Conservation (phyloP, 805 yeast genomes). For the Barnettozyma botsteinii region DNA sequence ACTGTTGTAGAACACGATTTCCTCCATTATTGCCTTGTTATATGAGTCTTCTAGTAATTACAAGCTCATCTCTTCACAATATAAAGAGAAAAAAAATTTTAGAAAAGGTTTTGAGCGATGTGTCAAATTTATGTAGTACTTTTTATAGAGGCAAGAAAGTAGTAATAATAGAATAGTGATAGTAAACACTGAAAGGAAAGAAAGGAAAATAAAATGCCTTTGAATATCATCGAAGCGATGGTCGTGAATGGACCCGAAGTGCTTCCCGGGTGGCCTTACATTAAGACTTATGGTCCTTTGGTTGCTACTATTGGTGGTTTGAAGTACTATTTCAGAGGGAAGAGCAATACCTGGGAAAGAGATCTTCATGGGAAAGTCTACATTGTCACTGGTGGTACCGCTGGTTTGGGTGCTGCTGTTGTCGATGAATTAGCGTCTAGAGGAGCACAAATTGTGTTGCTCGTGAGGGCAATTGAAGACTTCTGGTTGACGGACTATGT, state of each 20-base stretch:
- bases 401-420: slow-evolving; percentile 80
- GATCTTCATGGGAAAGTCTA: slow-evolving; percentile 87
- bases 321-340: slow-evolving; percentile 76
- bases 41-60: neutral
- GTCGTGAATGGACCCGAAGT: slow-evolving; percentile 65
- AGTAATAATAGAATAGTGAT: too few relatives aligned
- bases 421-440: slow-evolving; percentile 65
- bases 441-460: slow-evolving; percentile 83
- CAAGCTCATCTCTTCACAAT: slow-evolving; percentile 1
- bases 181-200: neutral
- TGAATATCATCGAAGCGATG: slow-evolving; percentile 69
- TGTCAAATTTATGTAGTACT: too few relatives aligned
- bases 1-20: slow-evolving; percentile 42
- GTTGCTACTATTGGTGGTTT: slow-evolving; percentile 39
- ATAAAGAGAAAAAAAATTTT: neutral
- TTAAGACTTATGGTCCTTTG: slow-evolving; percentile 55
- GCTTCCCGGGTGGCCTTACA: slow-evolving; percentile 66
- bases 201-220: slow-evolving; percentile 53
- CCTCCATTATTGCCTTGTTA: slow-evolving; percentile 36
- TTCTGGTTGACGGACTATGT: slow-evolving; percentile 78
- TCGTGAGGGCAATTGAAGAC: slow-evolving; percentile 59
- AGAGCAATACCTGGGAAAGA: slow-evolving; percentile 84
- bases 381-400: slow-evolving; percentile 86
- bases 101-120: neutral
- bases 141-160: too few relatives aligned